Evolutionary conservation across 129 eudicot species (phyloP).

Genomic region (Smallanthus sonchifolius): DNA sequence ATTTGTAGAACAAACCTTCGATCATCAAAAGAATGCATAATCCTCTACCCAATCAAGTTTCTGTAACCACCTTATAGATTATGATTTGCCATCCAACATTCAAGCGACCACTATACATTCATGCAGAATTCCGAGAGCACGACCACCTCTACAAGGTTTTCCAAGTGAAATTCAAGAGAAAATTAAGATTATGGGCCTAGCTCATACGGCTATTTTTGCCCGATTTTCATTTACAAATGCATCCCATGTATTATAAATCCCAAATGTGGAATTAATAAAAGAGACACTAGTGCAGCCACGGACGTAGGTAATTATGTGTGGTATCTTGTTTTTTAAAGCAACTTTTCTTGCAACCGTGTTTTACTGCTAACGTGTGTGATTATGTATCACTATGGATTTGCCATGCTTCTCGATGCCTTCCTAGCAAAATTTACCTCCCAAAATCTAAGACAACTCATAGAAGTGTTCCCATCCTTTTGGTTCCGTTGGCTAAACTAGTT

Average conservation of each 20-base stretch:
- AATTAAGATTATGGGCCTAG: neutral
- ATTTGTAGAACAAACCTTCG: neutral
- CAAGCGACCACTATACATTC: neutral
- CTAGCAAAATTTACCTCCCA: neutral
- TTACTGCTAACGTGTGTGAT: neutral
- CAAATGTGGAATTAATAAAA: neutral
- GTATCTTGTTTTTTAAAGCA: neutral
- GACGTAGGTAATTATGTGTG: neutral
- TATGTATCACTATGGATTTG: neutral
- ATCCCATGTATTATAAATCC: neutral
- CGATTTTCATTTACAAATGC: neutral
- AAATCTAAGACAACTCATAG: neutral
- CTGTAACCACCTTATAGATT: neutral
- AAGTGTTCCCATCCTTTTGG: neutral
- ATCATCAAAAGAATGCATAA: neutral
- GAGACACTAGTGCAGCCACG: neutral
- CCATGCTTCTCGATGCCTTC: neutral
- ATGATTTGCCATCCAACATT: neutral
- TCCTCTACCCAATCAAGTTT: neutral
- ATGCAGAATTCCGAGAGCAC: neutral
- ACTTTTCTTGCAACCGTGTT: neutral
- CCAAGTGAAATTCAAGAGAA: neutral
- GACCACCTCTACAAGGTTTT: neutral
- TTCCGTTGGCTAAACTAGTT: neutral
- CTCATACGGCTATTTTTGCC: neutral